Base-by-base conservation (phyloP, 2,329 filamentous ascomycete genomes). In the Pyrenophora teres region DNA sequence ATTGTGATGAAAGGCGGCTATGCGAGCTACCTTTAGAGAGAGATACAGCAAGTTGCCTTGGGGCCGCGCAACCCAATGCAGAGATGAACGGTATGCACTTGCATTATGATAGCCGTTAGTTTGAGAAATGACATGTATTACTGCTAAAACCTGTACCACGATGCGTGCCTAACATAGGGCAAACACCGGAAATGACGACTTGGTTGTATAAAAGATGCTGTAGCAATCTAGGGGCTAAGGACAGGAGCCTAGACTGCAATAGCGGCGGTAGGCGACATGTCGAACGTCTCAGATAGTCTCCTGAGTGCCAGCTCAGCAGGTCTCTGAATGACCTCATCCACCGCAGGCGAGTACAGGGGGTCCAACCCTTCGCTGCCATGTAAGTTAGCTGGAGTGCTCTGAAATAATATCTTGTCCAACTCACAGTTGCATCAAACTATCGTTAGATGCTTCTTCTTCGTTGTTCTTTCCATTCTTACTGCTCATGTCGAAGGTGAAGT, bases 401-500 rank as follows among this genome's bases (percentile, higher is more conserved):
- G 6, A 38, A 3, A 12, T 9, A n/a, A 3, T 10, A 13, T 16
- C n/a, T 40, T 12, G 10, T 38, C 30, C 30, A 9, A 66, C 67
- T 58, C 44, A 67, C 62, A 69, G 46, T 18, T 69, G 63, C 61
- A 70, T 62, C n/a, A 61, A 37, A 44, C 68, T 62, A 18, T 52
- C 44, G 16, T 46, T 33, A 16, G 52, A 32, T 23, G 45, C 57
- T 9, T 41, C 27, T 12, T 60, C 46, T 36, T 62, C 48, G 38
- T 48, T 41, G 32, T 43, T 44, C 33, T 54, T 48, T 23, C 61
- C 53, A 35, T 36, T 25, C 35, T 56, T 39, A 45, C 61, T 62
- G 7, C 60, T 57, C 52, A 65, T 59, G 16, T 63, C 59, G 35
- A 69, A 69, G 1, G 63, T 57, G 48, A 70, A 71, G 43, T 70